A percentile compares a stretch with the other conserved stretches of the same genome.
These are phyloP conservation scores for Trichophyton schoenleinii DNA, from an alignment of 2,329 filamentous ascomycete genomes.

Conservation along the genomic window DNA sequence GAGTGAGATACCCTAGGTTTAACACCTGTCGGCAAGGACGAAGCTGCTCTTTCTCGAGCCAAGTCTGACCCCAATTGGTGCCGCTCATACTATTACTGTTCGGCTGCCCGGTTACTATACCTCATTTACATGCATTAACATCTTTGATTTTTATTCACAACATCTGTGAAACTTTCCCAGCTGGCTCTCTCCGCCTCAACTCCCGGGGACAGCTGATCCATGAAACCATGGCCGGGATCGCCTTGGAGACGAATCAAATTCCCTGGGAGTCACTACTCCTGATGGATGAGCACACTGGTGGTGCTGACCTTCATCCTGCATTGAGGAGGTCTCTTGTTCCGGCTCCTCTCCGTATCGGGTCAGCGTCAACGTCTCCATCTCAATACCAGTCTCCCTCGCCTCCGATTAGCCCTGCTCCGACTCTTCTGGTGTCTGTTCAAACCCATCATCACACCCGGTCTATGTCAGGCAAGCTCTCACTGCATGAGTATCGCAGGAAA, in stretches of 20 bases:
- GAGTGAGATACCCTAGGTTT: neutral
- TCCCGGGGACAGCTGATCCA: neutral
- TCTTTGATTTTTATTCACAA: neutral
- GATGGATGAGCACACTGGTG: neutral
- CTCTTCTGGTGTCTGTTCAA: slow-evolving; percentile 11
- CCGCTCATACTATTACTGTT: neutral
- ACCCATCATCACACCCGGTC: neutral
- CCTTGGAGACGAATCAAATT: neutral
- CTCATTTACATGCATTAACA: neutral
- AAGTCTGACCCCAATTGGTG: neutral
- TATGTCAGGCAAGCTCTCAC: slow-evolving; percentile 10
- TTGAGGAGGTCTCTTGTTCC: slow-evolving; percentile 5
- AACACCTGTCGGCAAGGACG: neutral
- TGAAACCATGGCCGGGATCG: neutral
- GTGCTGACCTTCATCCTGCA: neutral
- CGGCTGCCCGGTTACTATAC: neutral
- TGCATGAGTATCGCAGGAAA: slow-evolving; percentile 15
- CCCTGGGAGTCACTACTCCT: slow-evolving; percentile 1
- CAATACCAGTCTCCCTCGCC: slow-evolving; percentile 7
- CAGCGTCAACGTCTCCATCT: slow-evolving; percentile 2
- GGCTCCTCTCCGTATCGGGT: slow-evolving; percentile 7
- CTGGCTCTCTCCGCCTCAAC: neutral
- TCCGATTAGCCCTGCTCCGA: slow-evolving; percentile 11
- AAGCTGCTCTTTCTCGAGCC: neutral
- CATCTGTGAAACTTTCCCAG: neutral